These are phyloP conservation scores for Hydrangea macrophylla DNA, from an alignment of 148 eudicot species.

Conservation along the genomic window DNA sequence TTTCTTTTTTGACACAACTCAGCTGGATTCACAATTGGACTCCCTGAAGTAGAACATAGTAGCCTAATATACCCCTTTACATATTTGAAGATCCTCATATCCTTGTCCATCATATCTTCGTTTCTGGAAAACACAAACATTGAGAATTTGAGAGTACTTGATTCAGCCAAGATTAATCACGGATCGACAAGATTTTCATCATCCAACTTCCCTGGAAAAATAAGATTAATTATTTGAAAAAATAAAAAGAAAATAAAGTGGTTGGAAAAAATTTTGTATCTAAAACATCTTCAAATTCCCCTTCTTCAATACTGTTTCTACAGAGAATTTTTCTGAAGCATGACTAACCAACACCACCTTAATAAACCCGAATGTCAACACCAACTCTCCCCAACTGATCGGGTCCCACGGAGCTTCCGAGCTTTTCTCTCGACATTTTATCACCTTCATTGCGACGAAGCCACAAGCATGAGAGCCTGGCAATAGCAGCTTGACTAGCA, in stretches of 20 bases:
- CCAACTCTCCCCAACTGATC: constrained; percentile 24
- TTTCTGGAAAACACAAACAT: not conserved
- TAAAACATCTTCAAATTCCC: not conserved
- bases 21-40: constrained; percentile 3
- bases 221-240: not conserved
- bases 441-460: constrained; percentile 29
- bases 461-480: constrained; percentile 49
- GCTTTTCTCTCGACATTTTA: constrained; percentile 14
- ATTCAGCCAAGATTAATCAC: not conserved
- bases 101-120: not conserved
- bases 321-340: too few relatives aligned
- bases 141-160: not conserved
- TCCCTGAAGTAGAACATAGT: not conserved
- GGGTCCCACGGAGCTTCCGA: not conserved
- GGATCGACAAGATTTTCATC: not conserved
- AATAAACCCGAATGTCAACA: constrained; percentile 25
- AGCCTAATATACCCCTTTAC: not conserved
- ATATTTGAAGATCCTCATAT: not conserved
- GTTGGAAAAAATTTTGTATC: not conserved
- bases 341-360: not conserved
- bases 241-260: not conserved
- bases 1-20: constrained; percentile 1
- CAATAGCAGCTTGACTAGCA: constrained; percentile 44
- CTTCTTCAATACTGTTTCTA: too few relatives aligned
- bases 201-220: not conserved